Evolutionary conservation across 148 eudicot genomes (phyloP).

Genomic region (Agrostemma githago): DNA sequence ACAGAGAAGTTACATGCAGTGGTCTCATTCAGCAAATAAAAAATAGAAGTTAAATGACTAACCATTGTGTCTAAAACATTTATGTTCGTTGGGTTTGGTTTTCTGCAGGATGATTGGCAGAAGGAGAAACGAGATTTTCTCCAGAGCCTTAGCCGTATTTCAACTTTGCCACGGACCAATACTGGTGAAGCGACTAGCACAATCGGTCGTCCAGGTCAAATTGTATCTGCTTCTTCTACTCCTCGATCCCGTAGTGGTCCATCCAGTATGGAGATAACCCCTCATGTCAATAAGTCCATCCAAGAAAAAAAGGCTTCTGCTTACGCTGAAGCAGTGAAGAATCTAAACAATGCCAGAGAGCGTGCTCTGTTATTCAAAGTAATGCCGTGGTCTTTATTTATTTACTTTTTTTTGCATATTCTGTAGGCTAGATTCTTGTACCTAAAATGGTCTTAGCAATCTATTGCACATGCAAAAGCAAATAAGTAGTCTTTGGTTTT

Average conservation of each 20-base stretch:
- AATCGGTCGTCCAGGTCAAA: constrained; percentile 52
- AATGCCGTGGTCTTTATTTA: constrained; percentile 15
- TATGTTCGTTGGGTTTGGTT: constrained; percentile 6
- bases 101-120: constrained; percentile 86
- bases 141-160: constrained; percentile 80
- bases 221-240: constrained; percentile 48
- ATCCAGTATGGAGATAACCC: constrained; percentile 61
- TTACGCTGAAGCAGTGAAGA: constrained; percentile 73
- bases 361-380: constrained; percentile 71
- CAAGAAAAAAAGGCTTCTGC: constrained; percentile 77
- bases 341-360: constrained; percentile 70
- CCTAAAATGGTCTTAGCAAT: not conserved
- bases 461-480: not conserved
- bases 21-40: not conserved
- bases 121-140: constrained; percentile 85
- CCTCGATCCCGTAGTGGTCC: constrained; percentile 50
- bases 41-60: not conserved
- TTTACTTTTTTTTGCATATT: not conserved
- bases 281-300: constrained; percentile 50
- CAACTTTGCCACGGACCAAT: constrained; percentile 76
- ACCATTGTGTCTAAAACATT: not conserved
- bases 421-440: not conserved
- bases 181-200: constrained; percentile 39
- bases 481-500: not conserved
- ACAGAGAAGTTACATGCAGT: not conserved